A percentile compares a stretch with the other conserved stretches of the same genome.
phyloP scores from a whole-genome alignment of 257 asterid species.

The Prunella vulgaris region DNA sequence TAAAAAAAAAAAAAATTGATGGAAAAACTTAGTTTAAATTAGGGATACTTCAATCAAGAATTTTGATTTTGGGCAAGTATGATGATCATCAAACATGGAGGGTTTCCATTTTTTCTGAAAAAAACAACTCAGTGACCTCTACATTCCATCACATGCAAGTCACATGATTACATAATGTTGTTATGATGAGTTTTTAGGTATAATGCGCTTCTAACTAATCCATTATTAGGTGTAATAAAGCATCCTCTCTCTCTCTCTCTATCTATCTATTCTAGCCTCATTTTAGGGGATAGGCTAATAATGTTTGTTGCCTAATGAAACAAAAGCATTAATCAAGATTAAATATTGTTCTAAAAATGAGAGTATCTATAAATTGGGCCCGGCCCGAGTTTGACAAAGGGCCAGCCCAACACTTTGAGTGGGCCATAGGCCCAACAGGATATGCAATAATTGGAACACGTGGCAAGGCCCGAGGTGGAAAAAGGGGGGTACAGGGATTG shows the following conservation, averaged over 20 bases:
- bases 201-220: background rate
- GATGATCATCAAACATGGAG: background rate
- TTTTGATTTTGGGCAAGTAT: background rate
- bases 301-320: background rate
- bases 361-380: background rate
- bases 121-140: background rate
- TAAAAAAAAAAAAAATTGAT: no score
- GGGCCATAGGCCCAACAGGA: background rate
- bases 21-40: no score
- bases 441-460: constrained; percentile 14
- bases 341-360: background rate
- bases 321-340: background rate
- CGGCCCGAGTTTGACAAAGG: background rate
- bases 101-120: background rate
- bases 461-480: constrained; percentile 24
- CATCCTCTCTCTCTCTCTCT: no score
- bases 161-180: background rate
- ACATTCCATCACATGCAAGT: constrained; percentile 1
- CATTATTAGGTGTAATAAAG: background rate
- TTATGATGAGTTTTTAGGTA: background rate
- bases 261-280: background rate
- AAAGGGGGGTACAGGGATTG: constrained; percentile 16
- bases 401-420: background rate
- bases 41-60: background rate
- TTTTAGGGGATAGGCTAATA: background rate